Percentiles rank a stretch among this genome's conserved stretches.
Evolutionary conservation across 2,329 filamentous ascomycete genomes (phyloP).

Genomic region (Colletotrichum sp.): DNA sequence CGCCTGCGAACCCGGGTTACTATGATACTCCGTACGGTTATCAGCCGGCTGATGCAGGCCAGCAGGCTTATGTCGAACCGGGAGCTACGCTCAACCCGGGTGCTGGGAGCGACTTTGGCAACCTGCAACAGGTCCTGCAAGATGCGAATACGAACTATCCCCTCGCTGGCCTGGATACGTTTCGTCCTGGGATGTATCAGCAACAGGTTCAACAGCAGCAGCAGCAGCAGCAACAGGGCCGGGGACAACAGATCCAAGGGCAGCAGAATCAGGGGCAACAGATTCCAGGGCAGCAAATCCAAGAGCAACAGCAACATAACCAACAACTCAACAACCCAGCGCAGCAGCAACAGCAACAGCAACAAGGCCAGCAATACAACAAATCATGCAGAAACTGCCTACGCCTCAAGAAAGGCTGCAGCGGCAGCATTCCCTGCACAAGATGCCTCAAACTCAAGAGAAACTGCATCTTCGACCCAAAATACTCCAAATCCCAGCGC

Average conservation of each 20-base stretch:
- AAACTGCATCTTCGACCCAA: background rate
- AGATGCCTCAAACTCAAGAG: background rate
- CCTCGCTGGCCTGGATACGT: background rate
- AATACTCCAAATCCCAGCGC: background rate
- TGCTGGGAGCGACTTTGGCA: background rate
- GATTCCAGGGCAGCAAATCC: background rate
- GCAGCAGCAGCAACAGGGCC: background rate
- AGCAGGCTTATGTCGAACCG: background rate
- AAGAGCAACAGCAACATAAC: background rate
- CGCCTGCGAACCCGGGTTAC: background rate
- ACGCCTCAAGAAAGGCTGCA: background rate
- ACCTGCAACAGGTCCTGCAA: background rate
- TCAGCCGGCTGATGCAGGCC: background rate
- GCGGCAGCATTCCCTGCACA: background rate
- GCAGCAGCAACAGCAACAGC: background rate
- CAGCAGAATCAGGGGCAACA: no score
- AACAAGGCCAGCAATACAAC: background rate
- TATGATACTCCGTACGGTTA: background rate
- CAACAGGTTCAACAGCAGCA: background rate
- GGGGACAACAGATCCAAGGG: background rate
- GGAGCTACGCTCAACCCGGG: fast-evolving
- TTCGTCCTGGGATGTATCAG: background rate
- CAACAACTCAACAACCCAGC: background rate
- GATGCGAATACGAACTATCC: background rate
- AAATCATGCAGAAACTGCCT: background rate